Evolutionary conservation across 2,329 filamentous ascomycete genomes (phyloP).

Genomic region (Sphaerulina vaccinii): DNA sequence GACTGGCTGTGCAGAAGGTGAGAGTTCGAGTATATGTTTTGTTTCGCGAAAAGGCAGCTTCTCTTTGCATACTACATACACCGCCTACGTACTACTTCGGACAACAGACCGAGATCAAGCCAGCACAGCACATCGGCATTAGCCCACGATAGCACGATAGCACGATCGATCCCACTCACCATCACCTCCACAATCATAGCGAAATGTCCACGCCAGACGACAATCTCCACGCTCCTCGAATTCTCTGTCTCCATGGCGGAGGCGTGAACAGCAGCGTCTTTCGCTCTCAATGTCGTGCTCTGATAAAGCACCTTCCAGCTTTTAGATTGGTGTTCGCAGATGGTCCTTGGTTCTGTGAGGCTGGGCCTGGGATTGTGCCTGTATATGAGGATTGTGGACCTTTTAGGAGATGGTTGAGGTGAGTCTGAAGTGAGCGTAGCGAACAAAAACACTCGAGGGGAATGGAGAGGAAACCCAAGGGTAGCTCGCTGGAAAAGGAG

Average conservation of each 20-base stretch:
- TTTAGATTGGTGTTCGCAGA: constrained; percentile 74
- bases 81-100: too few relatives aligned
- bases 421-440: background rate
- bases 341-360: constrained; percentile 62
- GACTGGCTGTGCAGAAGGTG: too few relatives aligned
- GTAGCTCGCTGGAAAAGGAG: background rate
- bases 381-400: constrained; percentile 67
- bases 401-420: constrained; percentile 59
- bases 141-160: background rate
- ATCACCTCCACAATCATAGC: constrained; percentile 11
- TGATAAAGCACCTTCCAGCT: constrained; percentile 52
- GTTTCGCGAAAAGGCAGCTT: background rate
- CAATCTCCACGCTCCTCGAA: constrained; percentile 51
- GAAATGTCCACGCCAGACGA: constrained; percentile 21
- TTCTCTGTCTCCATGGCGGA: constrained; percentile 79
- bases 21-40: background rate
- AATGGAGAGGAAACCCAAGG: background rate
- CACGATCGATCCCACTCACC: background rate
- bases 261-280: constrained; percentile 72
- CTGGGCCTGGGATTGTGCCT: constrained; percentile 61
- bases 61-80: too few relatives aligned
- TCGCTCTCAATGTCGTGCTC: constrained; percentile 62
- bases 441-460: background rate
- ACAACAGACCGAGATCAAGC: too few relatives aligned
- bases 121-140: too few relatives aligned